Evolutionary conservation across 1,139 yeast species (phyloP).

Genomic region (Lodderomyces orthopsilosis): DNA sequence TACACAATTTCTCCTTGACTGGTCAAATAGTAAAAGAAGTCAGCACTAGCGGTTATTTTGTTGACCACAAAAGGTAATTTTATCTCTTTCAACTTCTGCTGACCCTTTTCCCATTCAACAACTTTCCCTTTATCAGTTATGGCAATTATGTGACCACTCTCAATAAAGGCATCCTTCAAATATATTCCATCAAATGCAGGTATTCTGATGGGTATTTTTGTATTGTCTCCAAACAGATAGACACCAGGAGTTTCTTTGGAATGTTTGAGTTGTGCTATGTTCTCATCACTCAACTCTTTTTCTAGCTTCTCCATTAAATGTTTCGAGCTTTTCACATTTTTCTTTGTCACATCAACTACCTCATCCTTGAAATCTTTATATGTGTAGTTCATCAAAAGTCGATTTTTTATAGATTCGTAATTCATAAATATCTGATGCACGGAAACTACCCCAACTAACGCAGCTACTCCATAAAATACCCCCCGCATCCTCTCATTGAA

Average conservation of each 20-base stretch:
- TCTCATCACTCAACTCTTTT: conserved; percentile 33
- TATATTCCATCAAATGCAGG: conserved; percentile 60
- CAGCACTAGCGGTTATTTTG: conserved; percentile 52
- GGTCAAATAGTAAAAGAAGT: conserved; percentile 57
- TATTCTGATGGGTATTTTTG: conserved; percentile 57
- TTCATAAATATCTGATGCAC: conserved; percentile 43
- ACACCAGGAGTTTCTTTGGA: conserved; percentile 33
- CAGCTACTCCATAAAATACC: conserved; percentile 27
- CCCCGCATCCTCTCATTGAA: conserved; percentile 37
- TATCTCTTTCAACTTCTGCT: conserved; percentile 18
- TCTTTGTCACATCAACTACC: conserved; percentile 26
- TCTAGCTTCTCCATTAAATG: conserved; percentile 24
- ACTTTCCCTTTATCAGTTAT: conserved; percentile 74
- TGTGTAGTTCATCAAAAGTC: conserved; percentile 23
- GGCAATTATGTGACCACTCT: conserved; percentile 50
- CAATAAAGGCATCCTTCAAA: conserved; percentile 56
- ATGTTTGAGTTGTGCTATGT: conserved; percentile 20
- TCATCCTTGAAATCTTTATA: conserved; percentile 30
- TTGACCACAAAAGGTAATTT: conserved; percentile 44
- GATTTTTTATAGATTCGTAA: conserved; percentile 29
- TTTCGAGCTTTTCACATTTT: conserved; percentile 27
- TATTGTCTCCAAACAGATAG: conserved; percentile 38
- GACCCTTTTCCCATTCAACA: conserved; percentile 60
- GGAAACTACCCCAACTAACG: conserved; percentile 32
- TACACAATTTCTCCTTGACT: conserved; percentile 51